phyloP scores from a whole-genome alignment of 163 green algal genomes.

The Scenedesmus sp. region DNA sequence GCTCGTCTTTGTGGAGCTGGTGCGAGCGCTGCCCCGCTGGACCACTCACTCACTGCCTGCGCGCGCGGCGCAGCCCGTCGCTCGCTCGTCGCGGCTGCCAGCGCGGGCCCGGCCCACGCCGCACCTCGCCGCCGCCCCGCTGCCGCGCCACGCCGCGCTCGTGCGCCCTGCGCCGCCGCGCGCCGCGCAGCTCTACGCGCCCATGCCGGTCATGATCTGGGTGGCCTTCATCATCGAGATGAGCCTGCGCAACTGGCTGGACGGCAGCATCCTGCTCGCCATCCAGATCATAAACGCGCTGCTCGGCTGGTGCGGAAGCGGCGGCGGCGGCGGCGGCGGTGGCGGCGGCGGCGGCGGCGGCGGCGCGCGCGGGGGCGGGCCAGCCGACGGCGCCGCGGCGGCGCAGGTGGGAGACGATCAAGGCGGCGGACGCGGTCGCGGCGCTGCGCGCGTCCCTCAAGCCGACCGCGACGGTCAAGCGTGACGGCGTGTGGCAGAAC shows the following conservation, averaged over 20 bases:
- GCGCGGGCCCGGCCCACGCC: too few relatives aligned
- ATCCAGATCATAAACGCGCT: slow-evolving; percentile 82
- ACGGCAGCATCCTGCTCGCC: slow-evolving; percentile 70
- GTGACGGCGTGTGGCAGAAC: slow-evolving; percentile 72
- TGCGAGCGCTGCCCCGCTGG: too few relatives aligned
- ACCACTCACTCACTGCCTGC: too few relatives aligned
- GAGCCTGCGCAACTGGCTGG: slow-evolving; percentile 65
- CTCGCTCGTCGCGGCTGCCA: too few relatives aligned
- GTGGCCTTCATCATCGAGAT: slow-evolving; percentile 78
- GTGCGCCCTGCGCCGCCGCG: not conserved
- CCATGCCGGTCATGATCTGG: slow-evolving; percentile 91
- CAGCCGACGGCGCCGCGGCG: not conserved
- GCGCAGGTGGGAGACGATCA: slow-evolving; percentile 73
- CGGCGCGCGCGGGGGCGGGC: too few relatives aligned
- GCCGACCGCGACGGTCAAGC: slow-evolving; percentile 77
- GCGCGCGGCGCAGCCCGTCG: not conserved
- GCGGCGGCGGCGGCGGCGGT: slow-evolving; percentile 5
- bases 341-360: too few relatives aligned
- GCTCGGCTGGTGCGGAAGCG: slow-evolving; percentile 67
- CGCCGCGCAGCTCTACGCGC: slow-evolving; percentile 68
- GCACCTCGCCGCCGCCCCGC: too few relatives aligned
- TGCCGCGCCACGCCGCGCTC: too few relatives aligned
- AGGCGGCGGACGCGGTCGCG: slow-evolving; percentile 70
- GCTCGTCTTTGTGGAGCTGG: slow-evolving; percentile 56
- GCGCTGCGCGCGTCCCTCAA: slow-evolving; percentile 78